phyloP scores from a whole-genome alignment of 1,284 basidiomycete species.

The Leccinum fuscescens region DNA sequence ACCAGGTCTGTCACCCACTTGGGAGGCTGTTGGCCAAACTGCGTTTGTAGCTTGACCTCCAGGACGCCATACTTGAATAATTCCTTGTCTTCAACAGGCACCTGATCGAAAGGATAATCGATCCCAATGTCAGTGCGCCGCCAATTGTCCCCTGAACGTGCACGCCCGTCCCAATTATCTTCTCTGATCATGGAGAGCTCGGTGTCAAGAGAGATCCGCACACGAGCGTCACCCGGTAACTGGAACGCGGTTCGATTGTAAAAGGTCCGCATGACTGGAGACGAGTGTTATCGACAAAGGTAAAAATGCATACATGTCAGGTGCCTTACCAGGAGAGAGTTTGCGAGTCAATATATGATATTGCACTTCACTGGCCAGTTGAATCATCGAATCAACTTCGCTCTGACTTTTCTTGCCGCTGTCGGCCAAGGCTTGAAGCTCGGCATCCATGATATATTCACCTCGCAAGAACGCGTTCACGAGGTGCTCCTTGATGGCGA shows the following conservation, averaged over 20 bases:
- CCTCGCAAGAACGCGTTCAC: slow-evolving; percentile 92
- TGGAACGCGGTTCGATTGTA: slow-evolving; percentile 99
- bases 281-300: slow-evolving; percentile 2
- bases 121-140: slow-evolving; percentile 92
- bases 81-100: slow-evolving; percentile 82
- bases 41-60: slow-evolving; percentile 97
- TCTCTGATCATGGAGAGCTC: slow-evolving; percentile 93
- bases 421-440: slow-evolving; percentile 85
- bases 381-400: slow-evolving; percentile 94
- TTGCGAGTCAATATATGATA: slow-evolving; percentile 87
- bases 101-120: slow-evolving; percentile 84
- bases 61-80: slow-evolving; percentile 93
- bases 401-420: slow-evolving; percentile 94
- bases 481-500: slow-evolving; percentile 93
- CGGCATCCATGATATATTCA: slow-evolving; percentile 91
- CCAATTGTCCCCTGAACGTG: slow-evolving; percentile 88
- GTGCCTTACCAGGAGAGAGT: slow-evolving; percentile 71
- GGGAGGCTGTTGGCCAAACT: slow-evolving; percentile 94
- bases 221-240: slow-evolving; percentile 94
- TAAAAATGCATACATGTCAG: background rate
- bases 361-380: slow-evolving; percentile 95
- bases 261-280: slow-evolving; percentile 91
- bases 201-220: slow-evolving; percentile 97
- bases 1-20: slow-evolving; percentile 96
- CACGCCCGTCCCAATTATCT: slow-evolving; percentile 91